Conservation (phyloP, 371 early-diverging fungal genomes). For the Rhizopus sp. region DNA sequence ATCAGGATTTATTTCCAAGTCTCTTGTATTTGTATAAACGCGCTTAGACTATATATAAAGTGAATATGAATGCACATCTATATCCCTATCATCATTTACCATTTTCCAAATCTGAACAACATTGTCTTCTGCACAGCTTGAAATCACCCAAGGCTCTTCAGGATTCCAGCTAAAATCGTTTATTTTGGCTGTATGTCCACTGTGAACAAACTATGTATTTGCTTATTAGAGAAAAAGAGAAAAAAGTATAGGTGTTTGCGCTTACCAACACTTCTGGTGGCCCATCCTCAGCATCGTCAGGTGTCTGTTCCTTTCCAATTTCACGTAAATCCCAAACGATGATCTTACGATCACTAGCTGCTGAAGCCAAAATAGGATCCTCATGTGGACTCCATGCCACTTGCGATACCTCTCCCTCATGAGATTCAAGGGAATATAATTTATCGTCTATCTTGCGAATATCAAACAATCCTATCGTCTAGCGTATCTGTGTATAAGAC, state of each 20-base stretch:
- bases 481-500: background rate
- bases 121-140: conserved; percentile 95
- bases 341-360: conserved; percentile 90
- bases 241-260: conserved; percentile 4
- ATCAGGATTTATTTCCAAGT: conserved; percentile 20
- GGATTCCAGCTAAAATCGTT: conserved; percentile 98
- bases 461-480: conserved; percentile 97
- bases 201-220: conserved; percentile 87
- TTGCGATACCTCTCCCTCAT: conserved; percentile 92
- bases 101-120: conserved; percentile 98
- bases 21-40: conserved; percentile 32
- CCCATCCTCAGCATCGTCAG: conserved; percentile 97
- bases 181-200: conserved; percentile 97
- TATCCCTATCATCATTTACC: conserved; percentile 54
- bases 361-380: conserved; percentile 90
- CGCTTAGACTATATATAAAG: conserved; percentile 31
- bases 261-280: conserved; percentile 95
- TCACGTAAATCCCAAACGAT: conserved; percentile 96
- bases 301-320: conserved; percentile 93
- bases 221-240: conserved; percentile 11
- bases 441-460: conserved; percentile 82
- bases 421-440: conserved; percentile 87
- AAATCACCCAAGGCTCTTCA: conserved; percentile 93
- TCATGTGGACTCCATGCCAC: conserved; percentile 95
- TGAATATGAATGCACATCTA: background rate